Evolutionary conservation across 192 early-diverging fungal species (phyloP).

Genomic region (Helicostylum pulchrum): DNA sequence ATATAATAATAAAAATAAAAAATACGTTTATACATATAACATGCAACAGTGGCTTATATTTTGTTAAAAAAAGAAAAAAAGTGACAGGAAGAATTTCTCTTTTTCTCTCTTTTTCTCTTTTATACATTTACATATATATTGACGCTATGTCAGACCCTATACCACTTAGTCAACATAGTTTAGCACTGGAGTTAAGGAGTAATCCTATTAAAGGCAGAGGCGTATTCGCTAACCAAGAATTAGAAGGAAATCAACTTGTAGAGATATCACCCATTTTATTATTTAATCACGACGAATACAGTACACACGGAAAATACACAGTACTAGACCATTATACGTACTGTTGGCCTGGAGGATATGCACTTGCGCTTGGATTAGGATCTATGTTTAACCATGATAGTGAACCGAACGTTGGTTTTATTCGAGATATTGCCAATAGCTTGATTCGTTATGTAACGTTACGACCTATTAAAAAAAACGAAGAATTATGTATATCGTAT

Average conservation of each 20-base stretch:
- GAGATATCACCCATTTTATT: constrained; percentile 60
- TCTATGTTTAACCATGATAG: constrained; percentile 67
- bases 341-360: constrained; percentile 57
- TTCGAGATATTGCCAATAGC: constrained; percentile 48
- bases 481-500: constrained; percentile 68
- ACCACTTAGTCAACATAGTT: constrained; percentile 19
- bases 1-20: background rate
- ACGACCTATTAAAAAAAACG: constrained; percentile 47
- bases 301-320: constrained; percentile 53
- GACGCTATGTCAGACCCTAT: constrained; percentile 2
- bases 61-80: background rate
- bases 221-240: constrained; percentile 44
- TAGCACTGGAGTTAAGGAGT: constrained; percentile 45
- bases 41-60: too few species aligned
- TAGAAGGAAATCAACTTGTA: constrained; percentile 43
- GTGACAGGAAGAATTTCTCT: background rate
- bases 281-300: constrained; percentile 52
- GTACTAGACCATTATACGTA: constrained; percentile 67
- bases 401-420: constrained; percentile 58
- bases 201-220: constrained; percentile 57
- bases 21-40: too few species aligned
- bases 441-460: constrained; percentile 58
- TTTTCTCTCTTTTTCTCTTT: background rate
- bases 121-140: background rate
- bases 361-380: constrained; percentile 60